These are phyloP conservation scores for Globisporangium recalcitrans DNA, from an alignment of 352 stramenopile species.

Conservation along the genomic window DNA sequence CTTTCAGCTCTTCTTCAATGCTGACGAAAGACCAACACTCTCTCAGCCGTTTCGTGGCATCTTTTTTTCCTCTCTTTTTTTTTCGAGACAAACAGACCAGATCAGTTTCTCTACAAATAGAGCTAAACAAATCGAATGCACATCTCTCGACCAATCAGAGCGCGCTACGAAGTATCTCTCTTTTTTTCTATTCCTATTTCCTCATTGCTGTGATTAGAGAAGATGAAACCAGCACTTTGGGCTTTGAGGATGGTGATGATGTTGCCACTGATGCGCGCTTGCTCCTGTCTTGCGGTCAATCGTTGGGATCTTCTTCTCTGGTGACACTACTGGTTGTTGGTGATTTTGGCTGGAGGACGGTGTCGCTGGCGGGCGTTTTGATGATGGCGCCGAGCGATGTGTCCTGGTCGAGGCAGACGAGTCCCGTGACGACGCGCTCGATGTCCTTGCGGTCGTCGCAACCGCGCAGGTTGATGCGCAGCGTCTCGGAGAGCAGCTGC, in stretches of 20 bases:
- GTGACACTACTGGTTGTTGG: not conserved
- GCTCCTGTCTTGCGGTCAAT: conserved; percentile 19
- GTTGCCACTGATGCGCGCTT: conserved; percentile 9
- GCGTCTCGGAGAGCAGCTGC: conserved; percentile 45
- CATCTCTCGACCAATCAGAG: not conserved
- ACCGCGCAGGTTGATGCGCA: conserved; percentile 54
- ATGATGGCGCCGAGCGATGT: conserved; percentile 36
- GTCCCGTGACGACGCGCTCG: conserved; percentile 48
- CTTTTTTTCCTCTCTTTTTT: too few species aligned
- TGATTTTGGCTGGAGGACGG: not conserved
- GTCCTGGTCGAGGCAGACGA: conserved; percentile 71
- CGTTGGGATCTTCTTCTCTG: conserved; percentile 7
- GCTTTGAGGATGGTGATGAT: not conserved
- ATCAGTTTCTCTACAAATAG: not conserved
- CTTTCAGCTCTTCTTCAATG: not conserved
- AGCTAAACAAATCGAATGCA: not conserved
- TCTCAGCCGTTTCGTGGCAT: too few species aligned
- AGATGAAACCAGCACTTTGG: not conserved
- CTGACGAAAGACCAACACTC: not conserved
- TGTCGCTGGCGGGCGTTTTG: conserved; percentile 11
- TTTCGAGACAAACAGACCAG: too few species aligned
- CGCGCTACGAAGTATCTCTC: not conserved
- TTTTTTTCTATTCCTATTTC: not conserved
- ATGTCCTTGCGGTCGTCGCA: conserved; percentile 58
- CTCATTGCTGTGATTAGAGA: not conserved